phyloP scores from a whole-genome alignment of 371 early-diverging fungal species.

The Apophysomyces variabilis region DNA sequence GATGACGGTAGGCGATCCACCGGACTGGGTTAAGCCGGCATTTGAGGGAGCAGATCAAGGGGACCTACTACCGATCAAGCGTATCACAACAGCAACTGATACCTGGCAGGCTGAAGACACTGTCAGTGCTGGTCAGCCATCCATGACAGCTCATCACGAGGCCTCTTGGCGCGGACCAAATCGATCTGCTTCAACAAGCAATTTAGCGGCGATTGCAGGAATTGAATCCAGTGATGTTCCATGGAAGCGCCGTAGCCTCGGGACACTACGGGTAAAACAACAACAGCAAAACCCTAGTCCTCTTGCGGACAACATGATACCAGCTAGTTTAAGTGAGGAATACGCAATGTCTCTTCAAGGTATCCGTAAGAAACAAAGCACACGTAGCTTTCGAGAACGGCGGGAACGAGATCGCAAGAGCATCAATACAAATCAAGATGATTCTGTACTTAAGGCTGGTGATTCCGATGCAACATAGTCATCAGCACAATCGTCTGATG shows the following conservation, averaged over 20 bases:
- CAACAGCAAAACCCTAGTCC: constrained; percentile 11
- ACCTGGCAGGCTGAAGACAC: constrained; percentile 23
- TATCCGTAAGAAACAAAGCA: constrained; percentile 52
- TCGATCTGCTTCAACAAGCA: constrained; percentile 41
- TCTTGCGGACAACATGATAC: not conserved
- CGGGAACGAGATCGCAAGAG: constrained; percentile 54
- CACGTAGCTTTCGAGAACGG: constrained; percentile 50
- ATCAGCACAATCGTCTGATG: not conserved
- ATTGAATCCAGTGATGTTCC: constrained; percentile 16
- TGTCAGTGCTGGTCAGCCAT: not conserved
- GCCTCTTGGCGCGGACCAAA: constrained; percentile 32
- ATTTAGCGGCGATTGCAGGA: constrained; percentile 22
- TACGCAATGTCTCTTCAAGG: constrained; percentile 54
- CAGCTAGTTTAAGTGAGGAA: constrained; percentile 47
- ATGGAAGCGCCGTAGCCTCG: constrained; percentile 32
- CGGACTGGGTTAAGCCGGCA: constrained; percentile 72
- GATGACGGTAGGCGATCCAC: constrained; percentile 72
- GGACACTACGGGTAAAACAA: constrained; percentile 20
- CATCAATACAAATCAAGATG: constrained; percentile 14
- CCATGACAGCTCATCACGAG: constrained; percentile 1
- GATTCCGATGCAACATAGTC: not conserved
- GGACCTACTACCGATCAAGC: constrained; percentile 49
- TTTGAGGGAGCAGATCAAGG: constrained; percentile 59
- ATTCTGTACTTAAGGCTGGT: not conserved
- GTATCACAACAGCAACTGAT: constrained; percentile 31